These are phyloP conservation scores for Physaria fendleri DNA, from an alignment of 345 rosid species.

Conservation along the genomic window DNA sequence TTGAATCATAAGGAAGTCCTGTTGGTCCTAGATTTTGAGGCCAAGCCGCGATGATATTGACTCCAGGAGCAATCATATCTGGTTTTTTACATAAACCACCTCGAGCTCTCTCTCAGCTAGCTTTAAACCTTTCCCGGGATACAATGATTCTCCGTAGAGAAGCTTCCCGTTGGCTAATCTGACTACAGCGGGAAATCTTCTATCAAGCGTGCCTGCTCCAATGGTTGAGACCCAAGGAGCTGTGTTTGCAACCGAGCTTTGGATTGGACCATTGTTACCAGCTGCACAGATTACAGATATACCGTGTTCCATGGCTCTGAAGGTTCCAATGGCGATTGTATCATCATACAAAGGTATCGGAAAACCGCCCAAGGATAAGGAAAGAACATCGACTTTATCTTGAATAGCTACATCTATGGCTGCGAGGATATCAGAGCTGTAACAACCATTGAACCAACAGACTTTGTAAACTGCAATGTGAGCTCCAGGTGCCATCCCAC, in stretches of 20 bases:
- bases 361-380: slow-evolving; percentile 84
- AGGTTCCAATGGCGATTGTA: slow-evolving; percentile 84
- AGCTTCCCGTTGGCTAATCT: slow-evolving; percentile 46
- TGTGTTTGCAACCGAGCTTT: slow-evolving; percentile 68
- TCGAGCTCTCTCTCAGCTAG: slow-evolving; percentile 45
- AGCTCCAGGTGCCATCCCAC: slow-evolving; percentile 84
- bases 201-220: slow-evolving; percentile 86
- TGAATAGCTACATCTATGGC: slow-evolving; percentile 76
- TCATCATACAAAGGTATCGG: slow-evolving; percentile 78
- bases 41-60: slow-evolving; percentile 98
- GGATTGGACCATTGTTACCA: slow-evolving; percentile 84
- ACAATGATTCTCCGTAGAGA: slow-evolving; percentile 77
- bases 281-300: slow-evolving; percentile 83
- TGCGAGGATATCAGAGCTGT: slow-evolving; percentile 83
- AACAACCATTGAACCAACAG: slow-evolving; percentile 83
- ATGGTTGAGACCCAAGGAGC: slow-evolving; percentile 92
- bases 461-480: slow-evolving; percentile 86
- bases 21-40: slow-evolving; percentile 88
- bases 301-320: slow-evolving; percentile 75
- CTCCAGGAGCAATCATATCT: slow-evolving; percentile 87
- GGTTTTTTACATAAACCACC: slow-evolving; percentile 71
- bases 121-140: slow-evolving; percentile 45
- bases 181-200: slow-evolving; percentile 72
- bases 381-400: slow-evolving; percentile 80
- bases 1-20: slow-evolving; percentile 66